Conservation (phyloP, 176 grass and related monocot genomes). For the Hordeum vulgare region DNA sequence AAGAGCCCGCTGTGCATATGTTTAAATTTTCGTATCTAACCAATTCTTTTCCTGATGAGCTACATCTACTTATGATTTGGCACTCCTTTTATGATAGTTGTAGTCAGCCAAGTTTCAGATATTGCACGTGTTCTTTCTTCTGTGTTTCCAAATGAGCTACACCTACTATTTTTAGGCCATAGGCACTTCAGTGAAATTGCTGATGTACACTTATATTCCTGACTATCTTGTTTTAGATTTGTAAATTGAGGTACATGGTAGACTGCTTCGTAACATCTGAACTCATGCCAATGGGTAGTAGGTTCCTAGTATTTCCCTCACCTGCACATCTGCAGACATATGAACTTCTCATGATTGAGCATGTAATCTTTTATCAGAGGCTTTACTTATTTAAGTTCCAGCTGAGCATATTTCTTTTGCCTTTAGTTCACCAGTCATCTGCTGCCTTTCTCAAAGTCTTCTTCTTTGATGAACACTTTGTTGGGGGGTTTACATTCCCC, state of each 20-base stretch:
- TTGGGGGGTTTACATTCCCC: slow-evolving; percentile 30
- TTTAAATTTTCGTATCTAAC: not conserved
- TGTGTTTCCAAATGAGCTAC: not conserved
- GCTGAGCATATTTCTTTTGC: slow-evolving; percentile 27
- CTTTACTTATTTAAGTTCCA: slow-evolving; percentile 19
- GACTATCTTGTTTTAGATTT: not conserved
- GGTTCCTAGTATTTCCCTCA: not conserved
- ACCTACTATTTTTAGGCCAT: not conserved
- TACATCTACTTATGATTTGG: not conserved
- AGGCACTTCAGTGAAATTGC: not conserved
- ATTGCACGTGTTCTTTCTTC: not conserved
- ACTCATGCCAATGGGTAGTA: not conserved
- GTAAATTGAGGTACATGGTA: not conserved
- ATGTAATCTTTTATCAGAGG: not conserved
- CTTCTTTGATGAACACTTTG: slow-evolving; percentile 25
- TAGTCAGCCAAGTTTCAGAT: not conserved
- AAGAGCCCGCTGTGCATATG: not conserved
- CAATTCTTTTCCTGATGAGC: not conserved
- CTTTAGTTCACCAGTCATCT: slow-evolving; percentile 26
- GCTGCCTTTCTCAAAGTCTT: slow-evolving; percentile 31
- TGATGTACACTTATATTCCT: not conserved
- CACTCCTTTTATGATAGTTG: not conserved
- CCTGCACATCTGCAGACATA: not conserved
- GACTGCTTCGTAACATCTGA: slow-evolving; percentile 10
- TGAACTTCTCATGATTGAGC: slow-evolving; percentile 21